Base-by-base conservation (phyloP, 257 asterid species). In the Przewalskia tangutica region DNA sequence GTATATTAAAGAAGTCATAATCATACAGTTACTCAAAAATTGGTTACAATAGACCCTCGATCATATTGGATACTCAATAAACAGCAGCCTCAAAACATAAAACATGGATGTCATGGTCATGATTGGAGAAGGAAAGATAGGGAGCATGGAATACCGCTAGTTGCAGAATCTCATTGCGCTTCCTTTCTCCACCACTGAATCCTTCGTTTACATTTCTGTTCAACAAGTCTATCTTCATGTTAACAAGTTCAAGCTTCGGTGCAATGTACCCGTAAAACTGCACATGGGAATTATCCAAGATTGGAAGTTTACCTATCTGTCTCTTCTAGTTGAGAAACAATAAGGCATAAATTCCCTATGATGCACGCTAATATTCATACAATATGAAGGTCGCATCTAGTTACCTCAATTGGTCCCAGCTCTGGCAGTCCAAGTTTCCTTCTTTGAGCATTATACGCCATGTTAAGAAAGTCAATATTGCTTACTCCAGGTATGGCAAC, bases 151-250 rank as follows among this genome's bases (percentile, higher is more conserved):
- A 77, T 91, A 97, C 99, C 91, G 96, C 98, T 77, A 97, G 97
- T 85, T 97, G 99, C 81, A 97, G 85, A 83, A 97, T 94, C 90
- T 97, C 98, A 82, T 97, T 97, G 79, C 99, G 98, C 89, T 97
- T 97, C 90, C 85, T 94, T 90, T 97, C 99, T 85, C 99, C 99
- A 55, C 99, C 99, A 62, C 98, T 97, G 83, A 97, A 97, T 84
- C 98, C 98, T 92, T 93, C 98, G 86, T 97, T 97, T 81, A 97
- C 99, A 83, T 97, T 94, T 89, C 98, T 86, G 89, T 97, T 93
- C 85, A 97, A 86, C 82, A 92, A 89, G 77, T 97, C 98, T 53
- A 86, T 85, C 89, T 96, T 94, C 99, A 94, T 97, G 84, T 94
- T 93, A 86, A 94, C 95, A 17, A 90, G 84, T 85, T 94, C 93